Evolutionary conservation across 225 moss, liverwort and hornwort species (phyloP).

Genomic region (Takakia lepidozioides): DNA sequence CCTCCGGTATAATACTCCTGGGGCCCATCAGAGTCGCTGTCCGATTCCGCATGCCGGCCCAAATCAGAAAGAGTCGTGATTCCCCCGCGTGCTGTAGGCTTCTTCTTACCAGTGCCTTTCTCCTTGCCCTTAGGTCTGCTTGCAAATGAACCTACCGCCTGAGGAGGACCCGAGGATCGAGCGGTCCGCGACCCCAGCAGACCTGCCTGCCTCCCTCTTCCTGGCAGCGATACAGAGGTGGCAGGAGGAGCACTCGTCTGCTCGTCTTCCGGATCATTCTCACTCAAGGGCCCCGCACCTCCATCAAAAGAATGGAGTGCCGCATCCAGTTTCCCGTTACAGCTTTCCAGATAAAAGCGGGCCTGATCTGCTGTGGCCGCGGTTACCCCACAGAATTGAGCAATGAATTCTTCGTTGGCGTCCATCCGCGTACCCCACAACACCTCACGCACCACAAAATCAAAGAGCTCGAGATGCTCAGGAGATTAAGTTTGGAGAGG

Average conservation of each 20-base stretch:
- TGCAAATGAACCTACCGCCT: slow-evolving; percentile 15
- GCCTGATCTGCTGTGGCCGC: slow-evolving; percentile 58
- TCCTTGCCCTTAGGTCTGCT: slow-evolving; percentile 49
- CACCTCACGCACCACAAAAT: too few species aligned
- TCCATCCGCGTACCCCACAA: too few species aligned
- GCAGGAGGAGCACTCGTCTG: slow-evolving; percentile 10
- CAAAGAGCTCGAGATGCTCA: too few species aligned
- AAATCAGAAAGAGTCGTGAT: slow-evolving; percentile 68
- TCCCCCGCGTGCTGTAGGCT: slow-evolving; percentile 25
- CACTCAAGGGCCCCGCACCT: slow-evolving; percentile 26
- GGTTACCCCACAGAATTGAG: slow-evolving; percentile 62
- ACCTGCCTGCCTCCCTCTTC: slow-evolving; percentile 7
- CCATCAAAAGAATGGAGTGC: slow-evolving; percentile 72
- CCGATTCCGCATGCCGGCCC: slow-evolving; percentile 52
- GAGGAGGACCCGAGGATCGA: slow-evolving; percentile 23
- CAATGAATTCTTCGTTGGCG: slow-evolving; percentile 4
- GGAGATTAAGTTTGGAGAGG: too few species aligned
- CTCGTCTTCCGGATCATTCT: slow-evolving; percentile 44
- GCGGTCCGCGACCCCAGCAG: slow-evolving; percentile 13
- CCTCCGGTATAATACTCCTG: slow-evolving; percentile 87
- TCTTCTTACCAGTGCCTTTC: slow-evolving; percentile 30
- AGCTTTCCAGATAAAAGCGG: slow-evolving; percentile 63
- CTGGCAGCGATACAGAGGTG: slow-evolving; percentile 10
- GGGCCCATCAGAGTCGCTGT: slow-evolving; percentile 62
- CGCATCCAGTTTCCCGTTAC: slow-evolving; percentile 58